Base-by-base conservation (phyloP, 176 grass and related monocot genomes). In the Eremochloa ophiuroides region DNA sequence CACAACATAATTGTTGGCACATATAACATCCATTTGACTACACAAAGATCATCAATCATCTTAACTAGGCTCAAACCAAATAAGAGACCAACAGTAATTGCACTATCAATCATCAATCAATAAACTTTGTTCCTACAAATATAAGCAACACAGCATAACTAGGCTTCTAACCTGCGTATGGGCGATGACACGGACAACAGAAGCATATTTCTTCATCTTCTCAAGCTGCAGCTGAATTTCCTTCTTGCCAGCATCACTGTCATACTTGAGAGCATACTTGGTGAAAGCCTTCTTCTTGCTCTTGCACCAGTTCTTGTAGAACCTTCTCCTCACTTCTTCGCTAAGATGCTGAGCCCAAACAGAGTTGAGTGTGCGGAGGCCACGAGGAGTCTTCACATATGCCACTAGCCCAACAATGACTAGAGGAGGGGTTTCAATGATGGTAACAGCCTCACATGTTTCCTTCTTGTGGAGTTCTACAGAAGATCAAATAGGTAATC, bases 341-440 rank as follows among this genome's bases (percentile, higher is more conserved):
- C 94, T 97, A 18, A 97, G 89, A 90, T 97, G 94, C 83, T 97
- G 94, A 35, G 92, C 94, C 94, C 94, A 94, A n/a, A 97, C 91
- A 53, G 91, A 88, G 71, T 92, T 97, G 25, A 97, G 87, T 31
- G 91, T 72, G 9, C 94, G 91, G 4, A 97, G 85, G n/a, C n/a
- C n/a, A n/a, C n/a, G n/a, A n/a, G n/a, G n/a, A n/a, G n/a, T n/a
- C n/a, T n/a, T n/a, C n/a, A n/a, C n/a, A n/a, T n/a, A n/a, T n/a
- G n/a, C n/a, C n/a, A n/a, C n/a, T n/a, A n/a, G n/a, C n/a, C n/a
- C n/a, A n/a, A n/a, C n/a, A n/a, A n/a, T n/a, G n/a, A n/a, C n/a
- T n/a, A n/a, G n/a, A n/a, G n/a, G n/a, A n/a, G n/a, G n/a, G n/a
- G n/a, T n/a, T n/a, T n/a, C n/a, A n/a, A n/a, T n/a, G n/a, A n/a